Base-by-base conservation (phyloP, 257 asterid species). In the Rehmannia glutinosa region DNA sequence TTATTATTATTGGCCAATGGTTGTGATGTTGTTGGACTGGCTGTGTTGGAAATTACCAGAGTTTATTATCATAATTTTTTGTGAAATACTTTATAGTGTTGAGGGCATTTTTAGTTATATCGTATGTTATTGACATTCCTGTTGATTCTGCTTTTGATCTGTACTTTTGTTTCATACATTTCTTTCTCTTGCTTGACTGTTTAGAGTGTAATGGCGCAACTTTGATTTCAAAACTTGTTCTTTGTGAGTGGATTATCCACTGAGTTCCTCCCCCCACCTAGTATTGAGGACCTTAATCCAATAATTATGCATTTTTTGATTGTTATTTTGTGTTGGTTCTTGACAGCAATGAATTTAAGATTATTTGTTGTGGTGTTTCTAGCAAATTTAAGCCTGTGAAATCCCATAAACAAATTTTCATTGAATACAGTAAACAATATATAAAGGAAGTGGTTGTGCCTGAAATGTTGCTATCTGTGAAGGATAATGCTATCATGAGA, bases 21-120 rank as follows among this genome's bases (percentile, higher is more conserved):
- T 27, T 20, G 28, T 59, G 69, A 39, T 50, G 61, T n/a, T 43
- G 36, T 19, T 57, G 75, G 75, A 69, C 58, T 69, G 76, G 76
- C 80, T 75, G 60, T 57, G 43, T 36, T 46, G 73, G 73, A 69
- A 43, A 69, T 47, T 4, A 21, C 62, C 7, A 25, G 16, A 60
- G 5, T 46, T 60, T 49, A 52, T 60, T 49, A 52, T 62, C 68
- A 27, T 36, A 1, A 25, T n/a, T 39, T 6, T 3, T 2, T 58
- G 32, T 27, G 23, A 5, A 11, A 11, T 17, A 16, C 0, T 19
- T 12, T 19, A 28, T 11, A 53, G 11, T 1, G 28, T 71, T 74
- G 78, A 74, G 78, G 74, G 78, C 46, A 6, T 33, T 13, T 0
- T 16, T 27, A 36, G 1, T 25, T 42, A 54, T 52, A n/a, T n/a